Evolutionary conservation across 176 grass and related monocot genomes (phyloP), one percentile per base, ranked within the genome.

Genomic region (Oryza nivara): DNA sequence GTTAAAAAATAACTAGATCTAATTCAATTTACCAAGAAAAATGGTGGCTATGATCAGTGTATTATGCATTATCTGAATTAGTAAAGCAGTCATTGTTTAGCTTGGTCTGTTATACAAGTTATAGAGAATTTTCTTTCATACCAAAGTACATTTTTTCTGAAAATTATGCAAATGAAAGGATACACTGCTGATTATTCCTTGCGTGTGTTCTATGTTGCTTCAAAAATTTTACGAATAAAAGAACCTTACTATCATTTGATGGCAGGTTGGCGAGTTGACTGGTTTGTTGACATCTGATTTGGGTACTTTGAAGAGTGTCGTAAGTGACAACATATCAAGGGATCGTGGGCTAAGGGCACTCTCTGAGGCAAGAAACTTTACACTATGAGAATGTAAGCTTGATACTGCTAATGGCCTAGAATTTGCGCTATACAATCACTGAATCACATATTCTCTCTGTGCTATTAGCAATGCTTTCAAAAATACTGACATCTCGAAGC

Each of bases 291-390:
- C 96, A 82, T 90, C 91, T 83, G 96, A 98, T 80, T 95, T 98
- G 89, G 91, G 91, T 82, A 88, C 92, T 76, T 83, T 98, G 73
- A 98, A 98, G 90, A 90, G 38, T 87, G 41, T 95, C 75, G 91
- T 98, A 35, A 93, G 49, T 78, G 96, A 98, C n/a, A 98, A 98
- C 90, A 93, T 98, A 85, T 98, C 96, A 72, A 93, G 96, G 72
- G 96, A 98, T 87, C 92, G 96, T 80, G 96, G 96, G 49, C 82
- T 95, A 56, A 95, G 96, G 88, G 96, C 96, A 87, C 48, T 94
- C 63, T 95, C 96, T 83, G 96, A 98, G 96, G 96, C 91, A 98
- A 95, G 89, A 76, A 86, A 92, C 68, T 89, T 95, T 88, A 84
- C 45, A 84, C 45, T 82, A 89, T 85, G 85, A 86, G 80, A 93